These are phyloP conservation scores for Penicillium freii DNA, from an alignment of 2,329 filamentous ascomycete species.

Conservation along the genomic window DNA sequence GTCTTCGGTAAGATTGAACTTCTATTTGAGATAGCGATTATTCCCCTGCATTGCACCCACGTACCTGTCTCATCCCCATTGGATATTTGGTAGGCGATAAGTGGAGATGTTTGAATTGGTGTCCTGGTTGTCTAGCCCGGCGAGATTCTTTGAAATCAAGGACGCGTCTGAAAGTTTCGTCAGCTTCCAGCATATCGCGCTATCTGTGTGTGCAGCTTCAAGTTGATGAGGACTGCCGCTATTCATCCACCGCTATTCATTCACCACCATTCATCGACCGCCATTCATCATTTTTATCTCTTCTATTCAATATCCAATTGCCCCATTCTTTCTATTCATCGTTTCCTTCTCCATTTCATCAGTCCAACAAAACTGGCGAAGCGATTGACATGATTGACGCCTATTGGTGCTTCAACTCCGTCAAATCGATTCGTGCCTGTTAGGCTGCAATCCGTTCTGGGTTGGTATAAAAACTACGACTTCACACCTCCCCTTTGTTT, in stretches of 20 bases:
- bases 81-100: neutral
- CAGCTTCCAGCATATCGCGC: neutral
- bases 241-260: neutral
- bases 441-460: neutral
- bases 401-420: neutral
- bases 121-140: neutral
- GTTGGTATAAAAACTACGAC: neutral
- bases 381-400: neutral
- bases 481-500: neutral
- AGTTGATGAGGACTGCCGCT: neutral
- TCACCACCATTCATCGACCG: neutral
- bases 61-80: neutral
- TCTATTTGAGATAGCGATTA: neutral
- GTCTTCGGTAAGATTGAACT: slow-evolving; percentile 49
- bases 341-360: neutral
- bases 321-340: neutral
- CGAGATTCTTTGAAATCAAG: neutral
- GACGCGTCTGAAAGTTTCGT: neutral
- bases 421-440: neutral
- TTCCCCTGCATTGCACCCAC: neutral
- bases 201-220: neutral
- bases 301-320: neutral
- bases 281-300: neutral
- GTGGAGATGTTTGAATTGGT: neutral
- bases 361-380: neutral